phyloP scores from a whole-genome alignment of 441 rosid species.

The Pelargonium myrrhifolium region DNA sequence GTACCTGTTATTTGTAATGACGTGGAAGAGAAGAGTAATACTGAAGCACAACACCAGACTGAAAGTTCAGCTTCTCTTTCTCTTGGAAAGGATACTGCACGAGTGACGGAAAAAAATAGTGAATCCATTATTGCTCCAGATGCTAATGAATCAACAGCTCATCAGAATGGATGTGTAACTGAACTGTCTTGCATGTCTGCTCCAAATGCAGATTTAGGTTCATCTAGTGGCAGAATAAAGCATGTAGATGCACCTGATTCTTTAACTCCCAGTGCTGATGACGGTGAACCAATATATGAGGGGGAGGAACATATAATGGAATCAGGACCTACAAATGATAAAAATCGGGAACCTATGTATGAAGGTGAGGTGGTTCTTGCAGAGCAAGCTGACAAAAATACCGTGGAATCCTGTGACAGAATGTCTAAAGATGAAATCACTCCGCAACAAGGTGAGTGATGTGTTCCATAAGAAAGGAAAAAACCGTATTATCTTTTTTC shows the following conservation, averaged over 20 bases:
- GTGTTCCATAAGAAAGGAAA: too few relatives aligned
- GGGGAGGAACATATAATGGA: slow-evolving; percentile 87
- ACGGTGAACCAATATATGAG: slow-evolving; percentile 85
- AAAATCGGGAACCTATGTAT: slow-evolving; percentile 69
- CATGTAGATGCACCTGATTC: slow-evolving; percentile 41
- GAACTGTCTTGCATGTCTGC: slow-evolving; percentile 23
- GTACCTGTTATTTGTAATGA: slow-evolving; percentile 23
- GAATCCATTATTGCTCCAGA: slow-evolving; percentile 21
- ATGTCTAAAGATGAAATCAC: slow-evolving; percentile 50
- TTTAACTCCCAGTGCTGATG: slow-evolving; percentile 49
- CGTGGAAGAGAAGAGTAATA: slow-evolving; percentile 22
- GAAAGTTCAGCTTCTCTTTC: slow-evolving; percentile 27
- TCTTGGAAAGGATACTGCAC: slow-evolving; percentile 29
- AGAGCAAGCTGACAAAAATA: slow-evolving; percentile 50
- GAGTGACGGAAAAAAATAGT: slow-evolving; percentile 20
- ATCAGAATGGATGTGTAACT: slow-evolving; percentile 23
- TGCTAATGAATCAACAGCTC: slow-evolving; percentile 31
- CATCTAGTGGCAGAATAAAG: slow-evolving; percentile 39
- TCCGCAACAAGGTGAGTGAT: slow-evolving; percentile 50
- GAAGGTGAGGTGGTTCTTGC: slow-evolving; percentile 97
- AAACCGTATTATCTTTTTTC: not conserved
- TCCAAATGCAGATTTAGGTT: slow-evolving; percentile 37
- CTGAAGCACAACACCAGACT: slow-evolving; percentile 20
- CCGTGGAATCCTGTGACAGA: slow-evolving; percentile 29
- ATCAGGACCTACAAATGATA: slow-evolving; percentile 42